A percentile compares a stretch with the other conserved stretches of the same genome.
These are phyloP conservation scores for Elongisporangium anandrum DNA, from an alignment of 352 stramenopile species.

Conservation along the genomic window DNA sequence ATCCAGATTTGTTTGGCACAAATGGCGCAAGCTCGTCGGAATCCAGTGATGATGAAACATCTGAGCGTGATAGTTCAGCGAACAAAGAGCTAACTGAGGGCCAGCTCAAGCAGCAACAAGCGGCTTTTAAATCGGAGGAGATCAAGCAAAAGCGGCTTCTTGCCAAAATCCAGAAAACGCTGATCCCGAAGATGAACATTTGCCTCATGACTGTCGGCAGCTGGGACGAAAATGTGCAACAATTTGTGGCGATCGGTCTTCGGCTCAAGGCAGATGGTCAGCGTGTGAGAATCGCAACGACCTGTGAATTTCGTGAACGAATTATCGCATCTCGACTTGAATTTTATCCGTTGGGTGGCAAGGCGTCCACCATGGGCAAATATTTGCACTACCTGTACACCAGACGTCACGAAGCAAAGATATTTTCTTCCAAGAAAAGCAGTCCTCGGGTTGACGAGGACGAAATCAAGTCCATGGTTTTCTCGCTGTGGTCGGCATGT, in stretches of 20 bases:
- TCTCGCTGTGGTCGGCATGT: slow-evolving; percentile 67
- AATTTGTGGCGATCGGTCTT: slow-evolving; percentile 61
- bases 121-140: no score
- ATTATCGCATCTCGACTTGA: slow-evolving; percentile 43
- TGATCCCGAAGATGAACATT: slow-evolving; percentile 31
- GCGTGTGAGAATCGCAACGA: slow-evolving; percentile 80
- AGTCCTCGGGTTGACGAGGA: slow-evolving; percentile 53
- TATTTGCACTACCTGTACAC: slow-evolving; percentile 32
- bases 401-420: no score
- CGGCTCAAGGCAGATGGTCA: slow-evolving; percentile 69
- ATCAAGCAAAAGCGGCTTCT: not conserved
- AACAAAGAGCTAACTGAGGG: not conserved
- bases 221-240: slow-evolving; percentile 48
- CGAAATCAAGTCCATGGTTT: slow-evolving; percentile 55
- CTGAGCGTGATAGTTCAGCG: not conserved
- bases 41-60: no score
- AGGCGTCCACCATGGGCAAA: slow-evolving; percentile 83
- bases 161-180: no score
- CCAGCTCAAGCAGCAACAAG: no score
- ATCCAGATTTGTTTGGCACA: not conserved
- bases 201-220: slow-evolving; percentile 80
- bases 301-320: slow-evolving; percentile 59
- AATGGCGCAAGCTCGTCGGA: no score
- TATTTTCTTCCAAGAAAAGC: slow-evolving; percentile 11
- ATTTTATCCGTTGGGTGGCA: slow-evolving; percentile 43